Percentiles rank a stretch among this genome's conserved stretches.
phyloP scores from a whole-genome alignment of 1,284 basidiomycete species.

The Naganishia sp. region DNA sequence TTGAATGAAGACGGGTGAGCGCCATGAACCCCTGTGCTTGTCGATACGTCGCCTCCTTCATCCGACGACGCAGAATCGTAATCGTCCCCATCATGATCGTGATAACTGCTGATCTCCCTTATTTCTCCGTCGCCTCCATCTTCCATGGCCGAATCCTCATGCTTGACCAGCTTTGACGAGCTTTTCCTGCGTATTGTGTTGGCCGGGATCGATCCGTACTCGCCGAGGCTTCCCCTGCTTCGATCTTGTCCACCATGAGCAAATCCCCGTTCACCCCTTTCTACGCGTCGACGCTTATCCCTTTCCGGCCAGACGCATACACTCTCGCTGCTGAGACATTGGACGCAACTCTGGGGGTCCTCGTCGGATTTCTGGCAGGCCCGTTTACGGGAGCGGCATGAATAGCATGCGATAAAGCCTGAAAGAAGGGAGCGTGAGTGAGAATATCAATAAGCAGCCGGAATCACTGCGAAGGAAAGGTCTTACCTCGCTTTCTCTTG shows the following conservation, averaged over 20 bases:
- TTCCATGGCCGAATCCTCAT: slow-evolving; percentile 10
- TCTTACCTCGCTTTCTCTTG: slow-evolving; percentile 21
- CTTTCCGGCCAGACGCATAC: slow-evolving; percentile 28
- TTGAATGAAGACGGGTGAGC: neutral
- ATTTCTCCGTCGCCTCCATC: neutral
- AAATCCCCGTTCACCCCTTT: slow-evolving; percentile 6
- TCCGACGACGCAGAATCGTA: slow-evolving; percentile 23
- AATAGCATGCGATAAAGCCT: slow-evolving; percentile 26
- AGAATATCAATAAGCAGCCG: too few relatives aligned
- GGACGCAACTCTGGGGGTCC: slow-evolving; percentile 15
- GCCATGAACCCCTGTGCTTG: neutral
- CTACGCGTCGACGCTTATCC: slow-evolving; percentile 25
- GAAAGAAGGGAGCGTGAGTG: neutral
- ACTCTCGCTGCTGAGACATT: slow-evolving; percentile 23
- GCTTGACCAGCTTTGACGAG: slow-evolving; percentile 21
- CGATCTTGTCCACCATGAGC: neutral
- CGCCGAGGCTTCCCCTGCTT: neutral
- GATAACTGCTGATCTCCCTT: slow-evolving; percentile 4
- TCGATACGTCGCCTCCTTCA: slow-evolving; percentile 9
- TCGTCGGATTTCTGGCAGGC: slow-evolving; percentile 25
- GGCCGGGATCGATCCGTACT: neutral
- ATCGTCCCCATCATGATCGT: slow-evolving; percentile 20
- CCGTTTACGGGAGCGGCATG: slow-evolving; percentile 22
- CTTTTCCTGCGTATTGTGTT: slow-evolving; percentile 4
- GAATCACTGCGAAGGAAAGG: neutral